Conservation (phyloP, 1,284 basidiomycete species). For the Trichosporon inkin region DNA sequence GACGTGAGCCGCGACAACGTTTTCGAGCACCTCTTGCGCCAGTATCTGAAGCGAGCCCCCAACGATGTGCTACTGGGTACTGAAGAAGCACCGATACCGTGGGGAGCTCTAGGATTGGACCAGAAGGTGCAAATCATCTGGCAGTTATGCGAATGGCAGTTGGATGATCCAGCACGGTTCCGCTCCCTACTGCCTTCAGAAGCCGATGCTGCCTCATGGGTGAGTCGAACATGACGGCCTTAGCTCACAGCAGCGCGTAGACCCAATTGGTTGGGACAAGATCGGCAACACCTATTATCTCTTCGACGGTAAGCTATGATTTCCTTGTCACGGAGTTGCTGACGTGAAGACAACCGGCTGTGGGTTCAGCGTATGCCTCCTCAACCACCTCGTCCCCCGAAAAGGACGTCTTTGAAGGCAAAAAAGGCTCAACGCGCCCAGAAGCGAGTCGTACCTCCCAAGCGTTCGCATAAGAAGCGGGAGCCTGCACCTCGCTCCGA, state of each 20-base stretch:
- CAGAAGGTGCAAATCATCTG: conserved; percentile 53
- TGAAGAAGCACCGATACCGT: conserved; percentile 45
- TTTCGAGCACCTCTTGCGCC: conserved; percentile 45
- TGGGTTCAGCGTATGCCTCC: conserved; percentile 54
- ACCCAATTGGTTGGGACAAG: conserved; percentile 56
- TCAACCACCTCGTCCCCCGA: conserved; percentile 28
- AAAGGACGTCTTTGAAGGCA: conserved; percentile 40
- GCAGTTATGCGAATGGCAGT: conserved; percentile 57
- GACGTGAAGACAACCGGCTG: conserved; percentile 53
- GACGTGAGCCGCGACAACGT: conserved; percentile 41
- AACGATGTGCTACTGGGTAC: conserved; percentile 42
- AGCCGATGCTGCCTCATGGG: conserved; percentile 54
- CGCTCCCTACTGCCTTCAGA: conserved; percentile 53
- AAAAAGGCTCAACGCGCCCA: conserved; percentile 29
- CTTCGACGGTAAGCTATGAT: conserved; percentile 51
- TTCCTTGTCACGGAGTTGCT: neutral
- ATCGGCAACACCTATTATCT: conserved; percentile 56
- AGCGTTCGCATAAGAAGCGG: conserved; percentile 30
- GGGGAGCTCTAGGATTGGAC: conserved; percentile 52
- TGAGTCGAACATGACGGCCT: conserved; percentile 24
- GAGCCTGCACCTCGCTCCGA: neutral
- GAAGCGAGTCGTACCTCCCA: conserved; percentile 19
- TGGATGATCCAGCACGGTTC: conserved; percentile 54
- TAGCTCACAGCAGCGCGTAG: conserved; percentile 48
- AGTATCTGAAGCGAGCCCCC: conserved; percentile 46